Evolutionary conservation across 2,329 filamentous ascomycete species (phyloP), one percentile per base, ranked within the genome.

Genomic region (Fusarium longipes): DNA sequence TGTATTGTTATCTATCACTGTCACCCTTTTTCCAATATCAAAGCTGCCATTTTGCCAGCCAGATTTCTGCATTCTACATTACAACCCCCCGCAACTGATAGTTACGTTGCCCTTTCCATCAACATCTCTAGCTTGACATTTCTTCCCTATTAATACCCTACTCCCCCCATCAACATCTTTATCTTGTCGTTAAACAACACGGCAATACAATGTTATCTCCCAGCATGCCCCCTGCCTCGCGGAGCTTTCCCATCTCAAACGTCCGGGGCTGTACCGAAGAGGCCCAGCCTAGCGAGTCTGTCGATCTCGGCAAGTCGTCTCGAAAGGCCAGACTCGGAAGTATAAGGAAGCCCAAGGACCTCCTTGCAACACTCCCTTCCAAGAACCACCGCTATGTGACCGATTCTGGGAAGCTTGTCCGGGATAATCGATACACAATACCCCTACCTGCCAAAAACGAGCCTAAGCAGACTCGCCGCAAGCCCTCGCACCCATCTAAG

Each of bases 371-470:
- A 32, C 44, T 43, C 29, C 66, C 58, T 9, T 25, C 47, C n/a
- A 48, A 40, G 8, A 53, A 39, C 7, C 63, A 68, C 22, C 57
- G 56, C 25, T 71, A 67, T 33, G 55, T 70, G 18, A 56, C 44
- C 17, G 43, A 53, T 5, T 47, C 57, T n/a, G 63, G 67, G 24
- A 60, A 47, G 17, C 15, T 24, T 18, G 27, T 54, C 20, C 45
- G 35, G 35, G 50, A 68, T 35, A 36, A 45, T n/a, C 68, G 50
- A 36, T 70, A 68, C 47, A 30, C 15, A 18, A 38, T 25, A 44
- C 66, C 68, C 42, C 49, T 64, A 25, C 22, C 36, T 10, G 29
- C 29, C 38, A 18, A 60, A 30, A 17, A 11, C 24, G 47, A 50
- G 52, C 29, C 50, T 32, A 63, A 63, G 50, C 54, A 59, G 50